Conservation (phyloP, 2,329 filamentous ascomycete species). For the Verticillium tricorpus region DNA sequence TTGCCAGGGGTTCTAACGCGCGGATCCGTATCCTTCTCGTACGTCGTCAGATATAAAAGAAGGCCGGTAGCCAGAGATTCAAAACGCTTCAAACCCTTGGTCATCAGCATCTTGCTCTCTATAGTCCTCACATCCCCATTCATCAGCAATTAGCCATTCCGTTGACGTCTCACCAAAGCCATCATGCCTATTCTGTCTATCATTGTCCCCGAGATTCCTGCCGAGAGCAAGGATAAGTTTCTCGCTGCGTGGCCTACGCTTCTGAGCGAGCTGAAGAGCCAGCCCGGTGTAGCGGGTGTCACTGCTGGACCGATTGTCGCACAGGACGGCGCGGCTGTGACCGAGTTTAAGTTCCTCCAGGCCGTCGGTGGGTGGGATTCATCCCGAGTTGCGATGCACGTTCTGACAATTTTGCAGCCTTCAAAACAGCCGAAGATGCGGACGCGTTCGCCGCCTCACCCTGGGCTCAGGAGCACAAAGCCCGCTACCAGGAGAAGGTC, state of each 20-base stretch:
- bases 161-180: background rate
- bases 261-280: slow-evolving; percentile 4
- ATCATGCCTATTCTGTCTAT: slow-evolving; percentile 8
- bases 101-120: background rate
- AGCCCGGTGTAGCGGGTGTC: slow-evolving; percentile 5
- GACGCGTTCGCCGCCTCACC: slow-evolving; percentile 6
- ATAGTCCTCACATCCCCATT: background rate
- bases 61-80: background rate
- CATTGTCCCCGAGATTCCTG: slow-evolving; percentile 3
- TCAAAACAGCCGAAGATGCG: slow-evolving; percentile 3
- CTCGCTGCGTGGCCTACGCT: slow-evolving; percentile 5
- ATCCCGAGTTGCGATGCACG: too few species aligned
- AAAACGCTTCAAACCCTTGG: background rate
- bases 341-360: slow-evolving; percentile 9
- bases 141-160: background rate
- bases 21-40: background rate
- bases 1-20: background rate
- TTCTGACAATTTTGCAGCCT: slow-evolving; percentile 2
- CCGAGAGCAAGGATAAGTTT: slow-evolving; percentile 10
- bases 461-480: slow-evolving; percentile 5
- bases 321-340: slow-evolving; percentile 3
- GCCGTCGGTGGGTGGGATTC: background rate
- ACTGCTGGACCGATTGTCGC: slow-evolving; percentile 5
- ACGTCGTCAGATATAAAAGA: background rate
- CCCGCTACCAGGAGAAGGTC: background rate